Base-by-base conservation (phyloP, 2,329 filamentous ascomycete species). In the Fusarium devonianum region DNA sequence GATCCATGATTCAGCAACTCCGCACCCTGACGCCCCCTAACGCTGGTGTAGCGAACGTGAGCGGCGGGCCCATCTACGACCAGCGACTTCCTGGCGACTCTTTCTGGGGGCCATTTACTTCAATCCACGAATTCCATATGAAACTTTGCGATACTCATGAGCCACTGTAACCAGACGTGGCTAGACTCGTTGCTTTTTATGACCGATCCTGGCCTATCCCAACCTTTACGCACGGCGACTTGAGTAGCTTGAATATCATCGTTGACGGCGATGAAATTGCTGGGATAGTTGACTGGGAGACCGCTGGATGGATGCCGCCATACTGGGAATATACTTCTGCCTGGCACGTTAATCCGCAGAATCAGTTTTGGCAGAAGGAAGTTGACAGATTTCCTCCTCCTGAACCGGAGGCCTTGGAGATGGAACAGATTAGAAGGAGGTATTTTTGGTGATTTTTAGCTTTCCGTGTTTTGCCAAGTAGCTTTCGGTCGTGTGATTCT, bases 181-280 rank as follows among this genome's bases (percentile, higher is more conserved):
- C 19, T 2, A 32, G 57, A 2, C 58, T 70, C 1, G 22, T 63
- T 3, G 35, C 19, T 1, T 63, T 65, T 25, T 53, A 69, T 18
- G 46, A 60, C 2, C 33, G 52, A 10, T 26, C 49, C 1, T 60
- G 32, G 43, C n/a, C 33, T 7, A 19, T 2, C 2, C 35, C 29
- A 38, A 67, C 72, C 2, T 75, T 81, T 49, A 77, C 76, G 3
- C 77, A 80, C 56, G 70, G 69, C 8, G 75, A 80, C 53, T 63
- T 81, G 4, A 75, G 69, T 48, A 69, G 67, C 12, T 55, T 67
- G 6, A 80, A 80, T 49, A 74, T 81, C 19, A 49, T 80, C 9
- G 66, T 71, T 16, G 55, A 56, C 2, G 72, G 66, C 4, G 72
- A 77, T 48, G 56, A 70, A 1, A 62, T 83, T 18, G 69, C 73